Evolutionary conservation across 2,329 filamentous ascomycete species (phyloP), one percentile per base, ranked within the genome.

Genomic region (Atkinsonella texensis): DNA sequence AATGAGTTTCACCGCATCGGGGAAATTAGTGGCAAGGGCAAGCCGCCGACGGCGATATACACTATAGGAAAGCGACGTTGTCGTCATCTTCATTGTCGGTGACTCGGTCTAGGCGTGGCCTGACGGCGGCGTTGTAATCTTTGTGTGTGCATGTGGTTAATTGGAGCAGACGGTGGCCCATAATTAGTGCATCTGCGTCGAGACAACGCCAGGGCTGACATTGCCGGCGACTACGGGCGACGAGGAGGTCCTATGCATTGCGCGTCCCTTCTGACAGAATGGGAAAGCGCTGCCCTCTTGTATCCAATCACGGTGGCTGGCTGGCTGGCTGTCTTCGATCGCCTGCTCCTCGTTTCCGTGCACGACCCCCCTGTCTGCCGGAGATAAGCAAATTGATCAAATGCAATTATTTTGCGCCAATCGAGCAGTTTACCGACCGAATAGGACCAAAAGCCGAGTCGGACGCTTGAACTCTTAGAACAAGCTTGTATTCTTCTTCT

Each of bases 231-330:
- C 28, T n/a, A n/a, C n/a, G n/a, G n/a, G n/a, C n/a, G n/a, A n/a
- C n/a, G n/a, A n/a, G n/a, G 7, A 28, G 28, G 47, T 18, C 43
- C 47, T 42, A 55, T 62, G 62, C 57, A 65, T 65, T 66, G 63
- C 63, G 63, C 61, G 63, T 64, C 57, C 57, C 60, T 49, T 48
- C 58, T 60, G 56, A 58, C 55, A 62, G 60, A 57, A 54, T 54
- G 57, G 60, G 51, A 35, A 51, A 45, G 49, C 48, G 48, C 46
- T 42, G 35, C 46, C 35, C 15, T n/a, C 15, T 31, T 31, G 38
- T 31, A 28, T 20, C 28, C 28, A 28, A 28, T 23, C 20, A 23
- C 20, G 28, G 28, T 28, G 28, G 28, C 28, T 23, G 28, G 28
- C 17, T 46, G 33, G 28, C 32, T 49, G 48, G 33, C 35, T 20